These are phyloP conservation scores for Cryphonectria parasitica DNA, from an alignment of 2,329 filamentous ascomycete species.

Conservation along the genomic window DNA sequence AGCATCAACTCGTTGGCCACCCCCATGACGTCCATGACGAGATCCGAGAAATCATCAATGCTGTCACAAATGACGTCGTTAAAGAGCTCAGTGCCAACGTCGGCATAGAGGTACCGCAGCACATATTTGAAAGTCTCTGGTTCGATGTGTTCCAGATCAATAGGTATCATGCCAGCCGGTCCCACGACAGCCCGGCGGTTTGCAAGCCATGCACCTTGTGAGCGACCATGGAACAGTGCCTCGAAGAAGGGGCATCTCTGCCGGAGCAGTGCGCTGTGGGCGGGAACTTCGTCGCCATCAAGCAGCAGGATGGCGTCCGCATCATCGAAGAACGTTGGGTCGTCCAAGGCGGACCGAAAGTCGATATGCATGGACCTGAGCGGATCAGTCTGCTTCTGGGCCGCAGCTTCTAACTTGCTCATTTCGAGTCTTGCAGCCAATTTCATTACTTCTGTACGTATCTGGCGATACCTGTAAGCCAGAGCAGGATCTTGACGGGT, in stretches of 20 bases:
- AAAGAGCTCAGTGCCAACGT: constrained; percentile 80
- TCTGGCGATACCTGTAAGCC: constrained; percentile 75
- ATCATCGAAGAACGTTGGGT: constrained; percentile 74
- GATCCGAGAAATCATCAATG: constrained; percentile 82
- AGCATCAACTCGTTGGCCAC: constrained; percentile 96
- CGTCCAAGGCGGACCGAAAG: constrained; percentile 69
- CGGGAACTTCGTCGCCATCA: constrained; percentile 69
- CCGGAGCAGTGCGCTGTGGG: constrained; percentile 80
- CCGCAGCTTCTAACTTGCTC: constrained; percentile 72
- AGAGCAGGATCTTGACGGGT: constrained; percentile 67
- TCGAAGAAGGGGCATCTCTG: constrained; percentile 91
- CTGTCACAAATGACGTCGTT: constrained; percentile 71
- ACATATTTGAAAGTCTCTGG: constrained; percentile 77
- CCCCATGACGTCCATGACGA: constrained; percentile 88
- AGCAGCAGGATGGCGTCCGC: constrained; percentile 81
- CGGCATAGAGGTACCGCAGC: constrained; percentile 80
- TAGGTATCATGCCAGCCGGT: constrained; percentile 54
- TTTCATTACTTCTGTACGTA: constrained; percentile 86
- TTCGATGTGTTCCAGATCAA: constrained; percentile 84
- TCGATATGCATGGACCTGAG: constrained; percentile 69
- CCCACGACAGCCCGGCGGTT: constrained; percentile 58
- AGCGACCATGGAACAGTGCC: constrained; percentile 85
- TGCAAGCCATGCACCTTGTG: constrained; percentile 81
- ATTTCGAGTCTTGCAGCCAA: constrained; percentile 74
- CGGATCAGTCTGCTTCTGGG: constrained; percentile 72